phyloP scores from a whole-genome alignment of 1,284 basidiomycete species.

The Trametes sp. region DNA sequence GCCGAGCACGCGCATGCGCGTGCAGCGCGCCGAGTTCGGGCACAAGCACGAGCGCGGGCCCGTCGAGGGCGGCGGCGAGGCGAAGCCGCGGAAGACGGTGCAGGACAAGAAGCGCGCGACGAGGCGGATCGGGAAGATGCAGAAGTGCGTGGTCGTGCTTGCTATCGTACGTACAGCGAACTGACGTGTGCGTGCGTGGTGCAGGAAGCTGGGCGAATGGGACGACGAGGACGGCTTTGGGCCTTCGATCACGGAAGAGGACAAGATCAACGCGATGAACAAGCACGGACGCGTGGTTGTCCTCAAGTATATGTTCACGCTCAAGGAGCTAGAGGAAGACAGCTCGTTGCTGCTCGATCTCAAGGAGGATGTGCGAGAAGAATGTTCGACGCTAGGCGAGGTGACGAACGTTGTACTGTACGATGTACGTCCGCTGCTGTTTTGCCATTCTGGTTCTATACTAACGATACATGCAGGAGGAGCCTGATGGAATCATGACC shows the following conservation, averaged over 20 bases:
- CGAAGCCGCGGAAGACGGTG: slow-evolving; percentile 66
- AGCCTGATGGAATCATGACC: slow-evolving; percentile 95
- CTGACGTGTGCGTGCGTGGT: background rate
- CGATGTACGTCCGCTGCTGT: slow-evolving; percentile 74
- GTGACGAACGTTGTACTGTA: slow-evolving; percentile 98
- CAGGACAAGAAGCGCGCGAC: slow-evolving; percentile 85
- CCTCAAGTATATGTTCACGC: slow-evolving; percentile 94
- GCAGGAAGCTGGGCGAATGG: slow-evolving; percentile 86
- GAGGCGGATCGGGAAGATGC: slow-evolving; percentile 87
- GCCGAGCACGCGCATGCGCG: slow-evolving; percentile 76
- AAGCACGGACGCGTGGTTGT: slow-evolving; percentile 86
- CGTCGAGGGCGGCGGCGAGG: slow-evolving; percentile 39
- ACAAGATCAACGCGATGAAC: slow-evolving; percentile 52
- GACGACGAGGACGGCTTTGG: slow-evolving; percentile 87
- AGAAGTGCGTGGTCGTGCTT: slow-evolving; percentile 66
- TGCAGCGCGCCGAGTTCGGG: slow-evolving; percentile 86
- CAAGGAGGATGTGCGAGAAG: slow-evolving; percentile 96
- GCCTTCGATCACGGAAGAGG: slow-evolving; percentile 64
- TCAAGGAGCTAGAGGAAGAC: slow-evolving; percentile 89
- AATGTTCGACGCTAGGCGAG: slow-evolving; percentile 90
- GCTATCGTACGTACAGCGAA: background rate
- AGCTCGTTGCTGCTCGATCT: slow-evolving; percentile 89
- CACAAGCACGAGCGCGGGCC: slow-evolving; percentile 57
- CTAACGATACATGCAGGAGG: slow-evolving; percentile 64
- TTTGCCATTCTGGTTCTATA: slow-evolving; percentile 9